phyloP scores from a whole-genome alignment of 2,329 filamentous ascomycete genomes.

The Pseudocercospora pini-densiflorae region DNA sequence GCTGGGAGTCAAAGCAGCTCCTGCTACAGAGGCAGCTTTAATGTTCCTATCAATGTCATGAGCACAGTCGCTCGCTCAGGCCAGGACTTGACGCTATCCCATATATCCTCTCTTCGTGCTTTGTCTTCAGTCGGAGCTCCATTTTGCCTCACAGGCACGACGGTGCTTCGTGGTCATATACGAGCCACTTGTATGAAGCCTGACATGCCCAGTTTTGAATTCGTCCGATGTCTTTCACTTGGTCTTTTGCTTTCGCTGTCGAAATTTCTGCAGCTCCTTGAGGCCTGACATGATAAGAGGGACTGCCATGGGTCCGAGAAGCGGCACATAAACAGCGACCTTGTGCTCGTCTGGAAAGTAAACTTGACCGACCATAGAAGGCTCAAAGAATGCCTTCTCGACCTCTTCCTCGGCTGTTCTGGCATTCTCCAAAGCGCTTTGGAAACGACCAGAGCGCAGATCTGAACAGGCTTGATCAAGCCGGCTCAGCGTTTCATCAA shows the following conservation, averaged over 20 bases:
- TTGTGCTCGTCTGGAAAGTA: slow-evolving; percentile 99
- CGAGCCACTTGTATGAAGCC: background rate
- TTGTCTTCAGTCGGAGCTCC: background rate
- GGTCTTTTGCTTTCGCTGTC: slow-evolving; percentile 25
- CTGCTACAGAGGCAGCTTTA: background rate
- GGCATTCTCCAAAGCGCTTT: slow-evolving; percentile 75
- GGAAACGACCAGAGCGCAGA: slow-evolving; percentile 65
- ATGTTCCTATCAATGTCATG: background rate
- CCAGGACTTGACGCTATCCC: background rate
- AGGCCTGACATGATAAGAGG: slow-evolving; percentile 82
- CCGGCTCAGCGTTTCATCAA: slow-evolving; percentile 77
- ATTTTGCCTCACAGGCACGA: background rate
- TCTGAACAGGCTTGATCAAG: slow-evolving; percentile 76
- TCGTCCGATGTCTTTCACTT: slow-evolving; percentile 11
- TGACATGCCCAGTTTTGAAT: background rate
- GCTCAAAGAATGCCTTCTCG: slow-evolving; percentile 95
- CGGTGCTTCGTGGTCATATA: background rate
- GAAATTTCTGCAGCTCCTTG: slow-evolving; percentile 68
- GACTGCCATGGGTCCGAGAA: slow-evolving; percentile 88
- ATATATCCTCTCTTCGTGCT: too few relatives aligned
- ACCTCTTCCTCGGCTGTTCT: slow-evolving; percentile 85
- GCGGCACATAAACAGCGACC: slow-evolving; percentile 89
- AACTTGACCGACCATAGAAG: slow-evolving; percentile 97
- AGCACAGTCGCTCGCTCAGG: background rate
- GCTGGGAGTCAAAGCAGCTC: background rate